Evolutionary conservation across 768 basidiomycete species (phyloP).

Genomic region (Rhodocollybia butyracea): DNA sequence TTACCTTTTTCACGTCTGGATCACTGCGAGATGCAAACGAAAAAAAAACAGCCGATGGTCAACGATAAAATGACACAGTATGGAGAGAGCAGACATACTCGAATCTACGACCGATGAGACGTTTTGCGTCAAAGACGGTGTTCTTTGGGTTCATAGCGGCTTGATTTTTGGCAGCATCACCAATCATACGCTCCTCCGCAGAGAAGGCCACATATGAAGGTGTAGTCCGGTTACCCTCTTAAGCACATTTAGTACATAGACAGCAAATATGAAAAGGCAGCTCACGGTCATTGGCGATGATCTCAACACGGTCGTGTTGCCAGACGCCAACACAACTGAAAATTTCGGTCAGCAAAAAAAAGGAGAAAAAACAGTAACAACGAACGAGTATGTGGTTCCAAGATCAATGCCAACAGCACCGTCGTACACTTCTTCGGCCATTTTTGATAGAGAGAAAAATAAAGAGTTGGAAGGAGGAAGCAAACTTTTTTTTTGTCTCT

Average conservation of each 20-base stretch:
- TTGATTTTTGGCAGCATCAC: constrained; percentile 98
- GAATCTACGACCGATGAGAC: constrained; percentile 95
- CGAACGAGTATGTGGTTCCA: constrained; percentile 95
- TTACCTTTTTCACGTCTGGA: constrained; percentile 89
- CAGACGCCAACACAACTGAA: constrained; percentile 95
- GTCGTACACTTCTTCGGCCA: constrained; percentile 92
- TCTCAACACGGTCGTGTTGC: constrained; percentile 99
- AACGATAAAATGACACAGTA: not conserved
- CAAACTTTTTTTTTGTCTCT: too few relatives aligned
- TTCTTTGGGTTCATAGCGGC: constrained; percentile 99
- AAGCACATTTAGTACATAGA: constrained; percentile 7
- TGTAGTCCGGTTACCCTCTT: constrained; percentile 98
- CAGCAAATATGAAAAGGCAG: constrained; percentile 13
- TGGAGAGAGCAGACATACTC: constrained; percentile 53
- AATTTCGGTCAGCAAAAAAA: constrained; percentile 18
- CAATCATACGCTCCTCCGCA: constrained; percentile 92
- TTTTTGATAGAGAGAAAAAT: constrained; percentile 27
- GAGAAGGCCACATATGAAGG: constrained; percentile 99
- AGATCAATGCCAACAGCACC: constrained; percentile 97
- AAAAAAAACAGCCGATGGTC: not conserved
- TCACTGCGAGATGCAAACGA: constrained; percentile 46
- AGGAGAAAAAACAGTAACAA: constrained; percentile 10
- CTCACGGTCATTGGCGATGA: constrained; percentile 96
- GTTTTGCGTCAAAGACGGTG: constrained; percentile 99
- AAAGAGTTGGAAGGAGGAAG: constrained; percentile 33